Conservation (phyloP, 1,139 yeast species). For the Candida pseudoviswanathii region DNA sequence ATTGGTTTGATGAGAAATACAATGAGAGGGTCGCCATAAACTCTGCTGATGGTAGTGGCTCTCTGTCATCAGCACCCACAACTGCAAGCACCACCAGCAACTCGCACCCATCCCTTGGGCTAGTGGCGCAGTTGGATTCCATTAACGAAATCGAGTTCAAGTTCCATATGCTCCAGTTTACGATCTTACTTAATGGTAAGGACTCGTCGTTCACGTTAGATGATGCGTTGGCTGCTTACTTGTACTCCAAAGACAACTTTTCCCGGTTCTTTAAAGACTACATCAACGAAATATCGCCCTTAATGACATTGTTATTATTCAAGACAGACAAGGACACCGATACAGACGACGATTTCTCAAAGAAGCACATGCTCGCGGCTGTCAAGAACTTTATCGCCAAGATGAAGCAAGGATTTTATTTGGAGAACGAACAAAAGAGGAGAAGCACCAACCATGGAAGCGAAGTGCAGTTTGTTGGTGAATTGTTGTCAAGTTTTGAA, state of each 20-base stretch:
- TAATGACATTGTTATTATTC: conserved; percentile 53
- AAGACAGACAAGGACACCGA: conserved; percentile 19
- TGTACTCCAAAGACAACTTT: conserved; percentile 58
- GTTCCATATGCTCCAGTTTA: conserved; percentile 63
- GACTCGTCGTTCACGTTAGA: conserved; percentile 20
- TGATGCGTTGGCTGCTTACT: conserved; percentile 47
- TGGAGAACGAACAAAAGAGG: conserved; percentile 18
- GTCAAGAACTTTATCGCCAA: conserved; percentile 27
- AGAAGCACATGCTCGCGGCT: conserved; percentile 21
- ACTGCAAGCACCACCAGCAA: background rate
- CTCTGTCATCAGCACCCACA: background rate
- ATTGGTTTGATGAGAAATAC: conserved; percentile 37
- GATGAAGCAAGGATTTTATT: conserved; percentile 28
- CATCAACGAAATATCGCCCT: conserved; percentile 51
- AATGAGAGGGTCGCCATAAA: conserved; percentile 15
- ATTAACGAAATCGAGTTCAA: conserved; percentile 52
- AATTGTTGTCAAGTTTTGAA: conserved; percentile 38
- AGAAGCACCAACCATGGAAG: conserved; percentile 20
- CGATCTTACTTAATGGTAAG: conserved; percentile 39
- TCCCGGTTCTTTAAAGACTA: conserved; percentile 43
- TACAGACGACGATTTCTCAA: conserved; percentile 19
- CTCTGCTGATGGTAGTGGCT: background rate
- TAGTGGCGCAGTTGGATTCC: conserved; percentile 1
- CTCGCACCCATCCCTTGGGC: background rate
- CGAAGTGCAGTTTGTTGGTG: conserved; percentile 44